Evolutionary conservation across 2,329 filamentous ascomycete species (phyloP).

Genomic region (Didymella arachidicola): DNA sequence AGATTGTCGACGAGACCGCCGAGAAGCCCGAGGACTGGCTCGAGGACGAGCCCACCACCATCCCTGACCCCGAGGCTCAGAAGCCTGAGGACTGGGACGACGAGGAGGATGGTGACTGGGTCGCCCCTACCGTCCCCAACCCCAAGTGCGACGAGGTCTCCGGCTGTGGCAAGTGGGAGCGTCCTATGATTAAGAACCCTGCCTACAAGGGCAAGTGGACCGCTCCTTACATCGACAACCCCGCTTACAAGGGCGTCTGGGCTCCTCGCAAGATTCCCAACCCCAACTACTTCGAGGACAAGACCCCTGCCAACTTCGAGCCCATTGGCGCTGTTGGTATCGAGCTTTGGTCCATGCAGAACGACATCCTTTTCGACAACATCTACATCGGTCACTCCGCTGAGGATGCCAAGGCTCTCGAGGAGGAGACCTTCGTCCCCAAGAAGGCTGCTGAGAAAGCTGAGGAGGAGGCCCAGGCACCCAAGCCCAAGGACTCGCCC

Average conservation of each 20-base stretch:
- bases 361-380: conserved; percentile 98
- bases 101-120: conserved; percentile 98
- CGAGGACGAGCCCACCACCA: conserved; percentile 80
- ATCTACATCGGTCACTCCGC: conserved; percentile 99
- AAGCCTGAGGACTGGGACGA: conserved; percentile 99
- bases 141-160: conserved; percentile 93
- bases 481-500: conserved; percentile 71
- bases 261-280: conserved; percentile 95
- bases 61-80: conserved; percentile 91
- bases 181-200: conserved; percentile 93
- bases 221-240: conserved; percentile 93
- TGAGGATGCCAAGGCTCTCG: conserved; percentile 88
- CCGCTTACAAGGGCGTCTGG: conserved; percentile 96
- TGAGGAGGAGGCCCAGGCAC: conserved; percentile 79
- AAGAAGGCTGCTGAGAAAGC: conserved; percentile 86
- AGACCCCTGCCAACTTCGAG: conserved; percentile 95
- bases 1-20: conserved; percentile 93
- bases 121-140: conserved; percentile 89
- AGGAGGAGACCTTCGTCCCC: conserved; percentile 86
- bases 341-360: conserved; percentile 99
- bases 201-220: conserved; percentile 99
- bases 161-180: conserved; percentile 91
- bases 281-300: conserved; percentile 96
- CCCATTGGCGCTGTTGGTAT: conserved; percentile 98
- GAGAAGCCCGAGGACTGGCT: conserved; percentile 96